These are phyloP conservation scores for Stylonectria norvegica DNA, from an alignment of 2,329 filamentous ascomycete genomes.

Conservation along the genomic window DNA sequence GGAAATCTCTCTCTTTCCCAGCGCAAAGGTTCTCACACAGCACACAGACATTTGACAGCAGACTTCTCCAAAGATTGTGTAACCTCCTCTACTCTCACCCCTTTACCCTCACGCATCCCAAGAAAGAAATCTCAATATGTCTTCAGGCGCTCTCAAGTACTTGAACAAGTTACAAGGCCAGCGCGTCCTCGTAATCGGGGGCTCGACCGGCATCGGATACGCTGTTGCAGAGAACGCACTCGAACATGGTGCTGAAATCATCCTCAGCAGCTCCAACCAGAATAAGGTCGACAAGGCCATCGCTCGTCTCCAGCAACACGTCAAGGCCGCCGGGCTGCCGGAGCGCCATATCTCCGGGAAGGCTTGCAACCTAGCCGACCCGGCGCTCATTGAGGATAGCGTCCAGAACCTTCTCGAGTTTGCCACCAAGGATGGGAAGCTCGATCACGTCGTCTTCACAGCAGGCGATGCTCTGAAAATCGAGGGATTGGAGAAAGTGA, in stretches of 20 bases:
- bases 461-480: conserved; percentile 45
- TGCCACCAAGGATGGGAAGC: conserved; percentile 42
- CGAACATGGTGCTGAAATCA: conserved; percentile 53
- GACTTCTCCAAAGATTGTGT: too few species aligned
- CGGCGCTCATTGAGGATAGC: conserved; percentile 33
- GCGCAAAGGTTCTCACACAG: too few species aligned
- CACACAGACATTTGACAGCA: conserved; percentile 6
- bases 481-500: conserved; percentile 39
- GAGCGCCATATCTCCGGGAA: conserved; percentile 25
- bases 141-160: conserved; percentile 22
- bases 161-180: conserved; percentile 34
- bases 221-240: conserved; percentile 56
- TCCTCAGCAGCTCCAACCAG: conserved; percentile 56
- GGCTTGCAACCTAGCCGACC: conserved; percentile 18
- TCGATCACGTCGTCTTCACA: conserved; percentile 58
- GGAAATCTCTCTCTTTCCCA: too few species aligned
- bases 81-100: too few species aligned
- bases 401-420: conserved; percentile 46
- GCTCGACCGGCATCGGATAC: conserved; percentile 61
- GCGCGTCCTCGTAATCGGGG: conserved; percentile 59
- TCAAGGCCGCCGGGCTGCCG: conserved; percentile 35
- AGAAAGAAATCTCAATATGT: neutral
- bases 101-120: too few species aligned
- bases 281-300: conserved; percentile 47
- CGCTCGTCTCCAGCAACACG: conserved; percentile 32